Percentiles rank a stretch among this genome's conserved stretches.
Conservation (phyloP, 768 basidiomycete genomes). For the Kwoniella dendrophila region DNA sequence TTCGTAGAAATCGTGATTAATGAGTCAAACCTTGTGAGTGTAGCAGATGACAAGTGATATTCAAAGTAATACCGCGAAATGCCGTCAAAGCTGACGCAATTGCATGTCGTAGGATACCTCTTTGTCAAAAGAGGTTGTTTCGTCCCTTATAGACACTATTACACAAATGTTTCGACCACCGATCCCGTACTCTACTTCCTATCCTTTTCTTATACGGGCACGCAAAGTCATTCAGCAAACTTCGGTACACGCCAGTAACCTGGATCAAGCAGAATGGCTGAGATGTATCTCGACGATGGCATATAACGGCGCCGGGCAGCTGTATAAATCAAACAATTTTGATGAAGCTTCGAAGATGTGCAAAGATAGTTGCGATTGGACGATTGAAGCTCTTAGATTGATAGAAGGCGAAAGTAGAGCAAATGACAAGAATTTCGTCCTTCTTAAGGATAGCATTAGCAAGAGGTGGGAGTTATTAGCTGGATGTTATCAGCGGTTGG, state of each 20-base stretch:
- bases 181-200: conserved; percentile 2
- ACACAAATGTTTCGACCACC: conserved; percentile 12
- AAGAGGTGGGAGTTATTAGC: conserved; percentile 80
- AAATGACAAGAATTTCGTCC: conserved; percentile 42
- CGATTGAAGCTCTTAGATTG: conserved; percentile 59
- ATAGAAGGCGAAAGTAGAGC: not conserved
- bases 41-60: not conserved
- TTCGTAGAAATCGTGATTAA: conserved; percentile 20
- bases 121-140: conserved; percentile 13
- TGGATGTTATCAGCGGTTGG: conserved; percentile 74
- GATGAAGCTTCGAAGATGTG: conserved; percentile 72
- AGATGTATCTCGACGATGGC: conserved; percentile 47
- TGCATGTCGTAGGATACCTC: conserved; percentile 4
- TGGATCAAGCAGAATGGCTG: conserved; percentile 42
- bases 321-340: conserved; percentile 68
- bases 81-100: too few species aligned
- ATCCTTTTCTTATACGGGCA: not conserved
- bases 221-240: not conserved
- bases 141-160: conserved; percentile 27
- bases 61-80: too few species aligned
- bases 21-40: conserved; percentile 19
- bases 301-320: conserved; percentile 50
- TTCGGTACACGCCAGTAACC: not conserved
- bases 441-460: conserved; percentile 61
- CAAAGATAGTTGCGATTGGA: conserved; percentile 65